phyloP scores from a whole-genome alignment of 352 stramenopile genomes.

The Phytopythium cucurbitacearum region DNA sequence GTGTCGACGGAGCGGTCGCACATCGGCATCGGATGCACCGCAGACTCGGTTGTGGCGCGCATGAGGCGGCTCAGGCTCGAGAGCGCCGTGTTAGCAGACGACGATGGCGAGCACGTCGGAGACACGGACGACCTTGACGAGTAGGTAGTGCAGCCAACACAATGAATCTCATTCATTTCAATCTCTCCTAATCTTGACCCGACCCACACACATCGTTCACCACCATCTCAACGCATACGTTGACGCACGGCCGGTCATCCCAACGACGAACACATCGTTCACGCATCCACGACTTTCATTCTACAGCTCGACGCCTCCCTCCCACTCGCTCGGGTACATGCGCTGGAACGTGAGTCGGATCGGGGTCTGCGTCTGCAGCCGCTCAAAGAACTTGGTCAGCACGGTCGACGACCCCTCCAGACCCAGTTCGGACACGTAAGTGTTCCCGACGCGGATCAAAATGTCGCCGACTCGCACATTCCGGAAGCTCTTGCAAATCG shows the following conservation, averaged over 20 bases:
- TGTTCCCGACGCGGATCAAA: conserved; percentile 53
- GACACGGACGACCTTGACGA: not conserved
- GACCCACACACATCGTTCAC: not conserved
- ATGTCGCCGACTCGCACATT: conserved; percentile 60
- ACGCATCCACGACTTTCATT: not conserved
- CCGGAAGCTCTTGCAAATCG: conserved; percentile 60
- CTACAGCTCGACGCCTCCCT: conserved; percentile 68
- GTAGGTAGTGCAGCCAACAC: not conserved
- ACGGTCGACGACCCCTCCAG: conserved; percentile 46
- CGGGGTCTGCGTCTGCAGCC: conserved; percentile 45
- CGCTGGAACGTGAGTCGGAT: conserved; percentile 66
- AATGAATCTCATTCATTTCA: conserved; percentile 5
- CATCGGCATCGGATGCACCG: not conserved
- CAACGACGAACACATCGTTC: not conserved
- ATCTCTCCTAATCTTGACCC: not conserved
- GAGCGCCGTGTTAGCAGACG: not conserved
- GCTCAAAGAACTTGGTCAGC: conserved; percentile 67
- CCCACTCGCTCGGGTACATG: conserved; percentile 58
- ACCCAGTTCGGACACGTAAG: conserved; percentile 57
- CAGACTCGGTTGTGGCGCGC: conserved; percentile 19
- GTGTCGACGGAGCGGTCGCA: not conserved
- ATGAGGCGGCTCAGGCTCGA: conserved; percentile 26
- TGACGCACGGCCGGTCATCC: not conserved
- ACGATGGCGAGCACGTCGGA: not conserved
- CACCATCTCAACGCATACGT: not conserved